These are phyloP conservation scores for Heritiera littoralis DNA, from an alignment of 345 rosid species.

Conservation along the genomic window DNA sequence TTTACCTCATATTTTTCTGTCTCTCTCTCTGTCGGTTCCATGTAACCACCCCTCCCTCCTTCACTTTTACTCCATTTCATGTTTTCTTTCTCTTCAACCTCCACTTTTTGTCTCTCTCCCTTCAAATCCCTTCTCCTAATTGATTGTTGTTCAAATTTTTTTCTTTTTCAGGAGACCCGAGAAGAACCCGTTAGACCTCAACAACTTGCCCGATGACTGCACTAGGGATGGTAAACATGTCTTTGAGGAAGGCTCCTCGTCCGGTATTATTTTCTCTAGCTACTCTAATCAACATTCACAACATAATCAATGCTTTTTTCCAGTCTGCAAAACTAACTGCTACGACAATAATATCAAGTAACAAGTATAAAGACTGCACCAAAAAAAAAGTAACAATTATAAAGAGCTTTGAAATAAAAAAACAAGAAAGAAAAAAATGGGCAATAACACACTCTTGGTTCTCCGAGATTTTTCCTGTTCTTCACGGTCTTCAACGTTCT, in stretches of 20 bases:
- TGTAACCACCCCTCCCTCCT: conserved; percentile 39
- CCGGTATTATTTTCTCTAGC: conserved; percentile 39
- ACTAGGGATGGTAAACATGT: conserved; percentile 54
- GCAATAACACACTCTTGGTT: not conserved
- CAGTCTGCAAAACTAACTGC: not conserved
- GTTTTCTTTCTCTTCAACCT: conserved; percentile 18
- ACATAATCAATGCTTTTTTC: not conserved
- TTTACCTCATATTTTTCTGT: conserved; percentile 26
- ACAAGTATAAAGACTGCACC: not conserved
- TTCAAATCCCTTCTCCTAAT: not conserved
- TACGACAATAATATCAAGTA: not conserved
- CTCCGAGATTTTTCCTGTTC: not conserved
- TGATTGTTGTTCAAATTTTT: not conserved
- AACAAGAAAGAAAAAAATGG: not conserved
- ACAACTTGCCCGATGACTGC: conserved; percentile 89
- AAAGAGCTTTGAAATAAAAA: not conserved
- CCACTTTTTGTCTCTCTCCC: conserved; percentile 11
- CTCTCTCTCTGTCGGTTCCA: conserved; percentile 63
- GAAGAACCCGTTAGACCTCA: conserved; percentile 84
- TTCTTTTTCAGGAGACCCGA: conserved; percentile 66
- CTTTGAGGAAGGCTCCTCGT: conserved; percentile 63
- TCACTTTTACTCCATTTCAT: conserved; percentile 24
- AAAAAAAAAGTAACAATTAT: not conserved
- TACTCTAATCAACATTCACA: not conserved
- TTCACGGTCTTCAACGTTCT: conserved; percentile 18